Evolutionary conservation across 2,329 filamentous ascomycete species (phyloP), one percentile per base, ranked within the genome.

Genomic region (Claviceps lovelessii): DNA sequence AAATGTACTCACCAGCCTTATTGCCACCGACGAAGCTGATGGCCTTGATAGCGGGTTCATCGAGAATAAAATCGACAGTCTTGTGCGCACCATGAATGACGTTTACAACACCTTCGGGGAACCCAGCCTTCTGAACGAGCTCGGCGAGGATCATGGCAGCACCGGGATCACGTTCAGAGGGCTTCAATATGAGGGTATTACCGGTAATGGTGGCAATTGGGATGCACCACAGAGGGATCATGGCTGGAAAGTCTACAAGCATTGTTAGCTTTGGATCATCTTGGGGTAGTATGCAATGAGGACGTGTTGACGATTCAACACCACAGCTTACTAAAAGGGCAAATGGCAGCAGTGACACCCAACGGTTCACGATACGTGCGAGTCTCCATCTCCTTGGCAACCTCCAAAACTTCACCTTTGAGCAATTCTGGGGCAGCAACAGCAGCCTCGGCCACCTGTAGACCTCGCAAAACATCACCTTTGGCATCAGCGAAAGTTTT

Each of bases 191-290:
- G 56, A 90, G 75, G 15, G 86, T 90, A 75, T 94, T 94, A 53
- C 88, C 88, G 19, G 86, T 89, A 33, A 90, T 80, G 47, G 87
- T 88, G 49, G 88, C 88, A 62, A 93, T 86, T 44, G 88, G 88
- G 58, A 94, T 90, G 58, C 81, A 89, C 88, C 88, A 94, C n/a
- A 94, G 77, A 4, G 88, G 88, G 68, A 94, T 93, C 88, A 94
- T 94, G 62, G 88, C 88, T 47, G 88, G 88, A 73, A 93, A 93
- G 76, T 93, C 84, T 88, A 57, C 19, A 15, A n/a, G 33, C 3
- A 17, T 23, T 6, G 49, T 63, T 55, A 62, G 58, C 47, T 11
- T 31, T 17, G 41, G 10, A 29, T n/a, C 37, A 29, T n/a, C 37
- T 13, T 33, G 28, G 28, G 4, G 7, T 31, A 6, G 33, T 33